Conservation (phyloP, 192 early-diverging fungal genomes). For the Coemansia sp. region DNA sequence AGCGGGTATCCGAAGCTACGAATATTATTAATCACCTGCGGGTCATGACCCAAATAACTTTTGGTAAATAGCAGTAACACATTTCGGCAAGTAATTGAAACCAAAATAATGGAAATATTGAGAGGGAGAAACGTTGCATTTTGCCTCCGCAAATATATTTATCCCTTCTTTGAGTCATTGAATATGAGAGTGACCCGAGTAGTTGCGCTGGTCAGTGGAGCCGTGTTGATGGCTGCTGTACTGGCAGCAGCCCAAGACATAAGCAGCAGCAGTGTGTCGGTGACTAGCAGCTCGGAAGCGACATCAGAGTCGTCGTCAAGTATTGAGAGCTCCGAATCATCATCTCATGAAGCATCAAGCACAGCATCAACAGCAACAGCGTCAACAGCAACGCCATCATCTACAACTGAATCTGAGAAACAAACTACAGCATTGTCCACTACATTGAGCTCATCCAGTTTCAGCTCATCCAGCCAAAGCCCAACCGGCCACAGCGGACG, state of each 20-base stretch:
- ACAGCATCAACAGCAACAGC: too few species aligned
- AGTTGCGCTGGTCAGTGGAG: not conserved
- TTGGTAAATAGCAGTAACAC: not conserved
- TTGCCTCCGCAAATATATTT: not conserved
- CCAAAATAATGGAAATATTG: not conserved
- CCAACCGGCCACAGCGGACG: not conserved
- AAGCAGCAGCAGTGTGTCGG: not conserved
- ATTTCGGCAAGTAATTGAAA: not conserved
- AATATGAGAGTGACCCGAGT: not conserved
- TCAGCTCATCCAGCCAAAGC: not conserved
- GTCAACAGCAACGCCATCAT: not conserved
- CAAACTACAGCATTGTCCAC: not conserved
- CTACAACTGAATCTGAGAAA: not conserved
- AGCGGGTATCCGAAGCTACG: too few species aligned
- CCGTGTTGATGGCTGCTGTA: not conserved
- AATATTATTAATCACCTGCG: too few species aligned
- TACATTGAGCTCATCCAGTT: not conserved
- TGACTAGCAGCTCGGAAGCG: not conserved
- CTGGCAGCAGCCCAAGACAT: not conserved
- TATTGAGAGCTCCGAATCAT: not conserved
- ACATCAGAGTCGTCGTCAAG: not conserved
- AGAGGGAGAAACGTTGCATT: too few species aligned
- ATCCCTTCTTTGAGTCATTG: not conserved
- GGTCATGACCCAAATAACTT: not conserved
- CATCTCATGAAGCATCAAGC: not conserved